Evolutionary conservation across 1,139 yeast genomes (phyloP).

Genomic region (Debaryomyces udenii): DNA sequence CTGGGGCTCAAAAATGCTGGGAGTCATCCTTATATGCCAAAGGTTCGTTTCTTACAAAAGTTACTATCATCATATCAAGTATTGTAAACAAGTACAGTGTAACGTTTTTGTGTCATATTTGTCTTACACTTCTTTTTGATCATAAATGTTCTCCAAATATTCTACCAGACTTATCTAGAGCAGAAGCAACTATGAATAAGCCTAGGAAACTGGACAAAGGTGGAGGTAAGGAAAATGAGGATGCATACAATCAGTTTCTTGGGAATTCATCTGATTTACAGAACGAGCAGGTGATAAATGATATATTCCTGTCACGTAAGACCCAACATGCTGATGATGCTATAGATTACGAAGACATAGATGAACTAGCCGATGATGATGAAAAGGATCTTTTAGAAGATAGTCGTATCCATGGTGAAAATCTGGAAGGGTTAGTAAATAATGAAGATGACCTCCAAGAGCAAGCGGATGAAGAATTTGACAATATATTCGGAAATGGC

Average conservation of each 20-base stretch:
- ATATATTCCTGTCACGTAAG: constrained; percentile 40
- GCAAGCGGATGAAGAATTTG: constrained; percentile 49
- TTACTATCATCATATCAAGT: not conserved
- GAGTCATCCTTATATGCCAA: not conserved
- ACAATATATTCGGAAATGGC: constrained; percentile 51
- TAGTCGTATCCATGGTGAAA: constrained; percentile 10
- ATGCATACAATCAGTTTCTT: constrained; percentile 21
- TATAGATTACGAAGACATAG: constrained; percentile 93
- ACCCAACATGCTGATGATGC: constrained; percentile 88
- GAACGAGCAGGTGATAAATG: constrained; percentile 40
- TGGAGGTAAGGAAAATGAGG: constrained; percentile 14
- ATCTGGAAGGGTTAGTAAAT: constrained; percentile 27
- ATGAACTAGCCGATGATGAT: constrained; percentile 90
- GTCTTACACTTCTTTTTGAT: too few relatives aligned
- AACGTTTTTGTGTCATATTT: too few relatives aligned
- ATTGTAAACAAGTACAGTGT: not conserved
- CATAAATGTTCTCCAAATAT: not conserved
- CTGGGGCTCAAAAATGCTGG: constrained; percentile 3
- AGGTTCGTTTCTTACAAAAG: not conserved
- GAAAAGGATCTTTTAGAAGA: constrained; percentile 22
- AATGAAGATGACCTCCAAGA: constrained; percentile 37
- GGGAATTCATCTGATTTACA: constrained; percentile 26
- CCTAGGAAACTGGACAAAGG: constrained; percentile 5
- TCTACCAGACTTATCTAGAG: not conserved
- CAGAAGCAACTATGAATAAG: constrained; percentile 5